A percentile compares a stretch with the other conserved stretches of the same genome.
phyloP scores from a whole-genome alignment of 176 grass and related monocot genomes.

The Oryza coarctata region DNA sequence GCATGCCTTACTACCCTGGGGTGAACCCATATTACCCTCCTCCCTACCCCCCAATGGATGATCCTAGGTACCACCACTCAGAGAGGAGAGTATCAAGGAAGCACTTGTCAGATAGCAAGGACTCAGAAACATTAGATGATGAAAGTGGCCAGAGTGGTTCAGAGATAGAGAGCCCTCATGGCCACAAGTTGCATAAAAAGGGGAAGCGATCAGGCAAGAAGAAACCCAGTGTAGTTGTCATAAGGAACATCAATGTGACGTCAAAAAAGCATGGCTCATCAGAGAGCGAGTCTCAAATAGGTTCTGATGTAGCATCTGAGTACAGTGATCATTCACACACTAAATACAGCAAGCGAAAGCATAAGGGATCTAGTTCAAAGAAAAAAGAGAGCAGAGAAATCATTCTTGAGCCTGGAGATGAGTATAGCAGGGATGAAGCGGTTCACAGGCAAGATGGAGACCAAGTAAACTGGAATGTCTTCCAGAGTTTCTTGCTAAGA shows the following conservation, averaged over 20 bases:
- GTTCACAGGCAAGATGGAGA: constrained; percentile 55
- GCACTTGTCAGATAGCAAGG: constrained; percentile 47
- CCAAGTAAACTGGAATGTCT: constrained; percentile 87
- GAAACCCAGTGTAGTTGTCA: constrained; percentile 69
- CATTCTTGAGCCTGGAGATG: constrained; percentile 46
- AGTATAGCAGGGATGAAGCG: constrained; percentile 40
- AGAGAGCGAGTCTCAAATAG: constrained; percentile 51
- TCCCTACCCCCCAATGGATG: constrained; percentile 66
- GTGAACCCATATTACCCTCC: constrained; percentile 60
- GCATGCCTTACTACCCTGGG: constrained; percentile 80
- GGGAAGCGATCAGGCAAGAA: constrained; percentile 56
- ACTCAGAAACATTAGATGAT: constrained; percentile 52
- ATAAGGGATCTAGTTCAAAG: constrained; percentile 59
- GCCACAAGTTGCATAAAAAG: constrained; percentile 67
- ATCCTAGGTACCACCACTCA: constrained; percentile 45
- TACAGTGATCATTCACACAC: constrained; percentile 45
- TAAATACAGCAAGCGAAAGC: constrained; percentile 52
- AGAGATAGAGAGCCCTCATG: constrained; percentile 51
- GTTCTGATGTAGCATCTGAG: constrained; percentile 54
- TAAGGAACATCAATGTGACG: constrained; percentile 83
- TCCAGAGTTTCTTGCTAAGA: constrained; percentile 80
- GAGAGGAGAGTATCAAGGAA: constrained; percentile 49
- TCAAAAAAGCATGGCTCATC: constrained; percentile 59
- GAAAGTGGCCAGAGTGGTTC: constrained; percentile 57
- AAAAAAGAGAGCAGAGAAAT: constrained; percentile 52